Evolutionary conservation across 495 filamentous ascomycete genomes (phyloP), one percentile per base, ranked within the genome.

Genomic region (Lindgomyces ingoldianus): DNA sequence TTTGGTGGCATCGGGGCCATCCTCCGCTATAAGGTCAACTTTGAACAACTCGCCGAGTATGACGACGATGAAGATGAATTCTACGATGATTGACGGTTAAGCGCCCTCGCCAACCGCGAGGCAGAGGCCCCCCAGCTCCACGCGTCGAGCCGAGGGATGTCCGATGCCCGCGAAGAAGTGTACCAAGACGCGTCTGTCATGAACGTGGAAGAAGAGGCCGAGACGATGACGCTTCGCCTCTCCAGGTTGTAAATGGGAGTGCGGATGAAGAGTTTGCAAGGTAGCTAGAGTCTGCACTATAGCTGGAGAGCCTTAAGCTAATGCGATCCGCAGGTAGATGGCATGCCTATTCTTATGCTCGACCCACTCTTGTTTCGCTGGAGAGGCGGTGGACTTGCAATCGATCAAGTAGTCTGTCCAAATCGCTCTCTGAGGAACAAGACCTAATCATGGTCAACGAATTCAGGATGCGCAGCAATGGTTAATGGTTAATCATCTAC

Each of bases 1-100:
- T 98, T 98, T 73, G 94, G 94, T 87, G 94, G 94, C 71, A 95
- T 98, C 69, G 94, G 94, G 61, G 93, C 93, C 48, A 87, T 98
- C 70, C 87, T 98, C 73, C 90, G 94, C 64, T 98, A 98, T 86
- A 98, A 97, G 81, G 90, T 98, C 81, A 98, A 98, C 81, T 98
- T 98, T 81, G 94, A 98, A 80, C 95, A 98, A 77, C 85, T 98
- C 75, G 90, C 89, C 71, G 95, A 98, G 77, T 84, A 87, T 70
- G 87, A 90, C 77, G 93, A 96, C 77, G n/a, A n/a, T n/a, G 94
- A 98, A 77, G 94, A 98, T 81, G 93, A 98, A 73, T 97, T 96
- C 81, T 98, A 98, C 79, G 94, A 98, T 81, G 90, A 96, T 94
- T 96, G 92, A 96, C 90, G 88, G 82, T 88, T 85, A 81, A 83